Percentiles rank a stretch among this genome's conserved stretches.
Conservation (phyloP, 2,329 filamentous ascomycete species). For the Fusarium musae region DNA sequence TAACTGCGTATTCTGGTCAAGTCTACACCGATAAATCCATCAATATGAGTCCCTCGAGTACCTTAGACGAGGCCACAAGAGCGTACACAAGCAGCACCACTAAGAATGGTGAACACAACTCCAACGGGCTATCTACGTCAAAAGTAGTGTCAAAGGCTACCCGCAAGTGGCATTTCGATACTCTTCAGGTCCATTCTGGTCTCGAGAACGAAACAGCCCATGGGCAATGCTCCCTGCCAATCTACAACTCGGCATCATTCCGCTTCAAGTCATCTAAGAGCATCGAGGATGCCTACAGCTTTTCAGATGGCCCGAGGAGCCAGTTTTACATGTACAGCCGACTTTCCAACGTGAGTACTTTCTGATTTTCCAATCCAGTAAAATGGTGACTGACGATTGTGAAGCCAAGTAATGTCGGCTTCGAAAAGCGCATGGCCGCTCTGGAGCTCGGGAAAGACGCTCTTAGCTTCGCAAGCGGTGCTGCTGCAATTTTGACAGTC, state of each 20-base stretch:
- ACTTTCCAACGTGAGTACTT: not conserved
- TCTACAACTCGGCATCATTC: not conserved
- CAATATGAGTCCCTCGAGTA: not conserved
- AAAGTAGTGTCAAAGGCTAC: not conserved
- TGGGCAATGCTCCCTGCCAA: not conserved
- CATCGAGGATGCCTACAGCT: not conserved
- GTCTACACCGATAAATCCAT: not conserved
- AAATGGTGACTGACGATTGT: not conserved
- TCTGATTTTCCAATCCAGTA: no score
- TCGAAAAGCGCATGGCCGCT: constrained; percentile 7
- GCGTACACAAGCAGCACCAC: not conserved
- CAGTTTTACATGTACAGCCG: not conserved
- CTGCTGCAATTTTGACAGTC: not conserved
- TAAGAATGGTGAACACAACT: not conserved
- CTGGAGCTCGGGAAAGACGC: not conserved
- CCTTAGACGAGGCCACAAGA: not conserved
- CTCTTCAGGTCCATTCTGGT: not conserved
- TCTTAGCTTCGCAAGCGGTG: not conserved
- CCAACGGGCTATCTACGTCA: not conserved
- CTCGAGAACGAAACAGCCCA: not conserved
- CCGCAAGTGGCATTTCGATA: not conserved
- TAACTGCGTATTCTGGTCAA: not conserved
- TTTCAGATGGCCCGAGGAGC: not conserved
- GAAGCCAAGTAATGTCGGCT: constrained; percentile 6
- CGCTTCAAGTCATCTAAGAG: not conserved